phyloP scores from a whole-genome alignment of 2,329 filamentous ascomycete species.

The Aspergillus sp. region DNA sequence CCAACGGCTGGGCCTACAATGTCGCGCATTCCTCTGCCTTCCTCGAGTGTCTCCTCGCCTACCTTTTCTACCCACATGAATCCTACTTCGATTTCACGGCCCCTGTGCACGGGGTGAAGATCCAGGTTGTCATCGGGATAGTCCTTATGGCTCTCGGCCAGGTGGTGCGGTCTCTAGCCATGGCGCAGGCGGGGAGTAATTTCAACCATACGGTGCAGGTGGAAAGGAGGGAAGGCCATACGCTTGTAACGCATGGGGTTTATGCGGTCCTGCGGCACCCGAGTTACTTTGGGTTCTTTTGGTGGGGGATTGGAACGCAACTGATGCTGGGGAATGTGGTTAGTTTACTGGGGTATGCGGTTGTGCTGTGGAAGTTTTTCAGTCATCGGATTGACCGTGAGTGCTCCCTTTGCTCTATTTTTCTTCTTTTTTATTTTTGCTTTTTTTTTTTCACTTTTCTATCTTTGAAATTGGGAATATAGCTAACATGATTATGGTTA shows the following conservation, averaged over 20 bases:
- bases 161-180: slow-evolving; percentile 72
- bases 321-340: slow-evolving; percentile 80
- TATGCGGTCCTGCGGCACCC: slow-evolving; percentile 80
- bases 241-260: slow-evolving; percentile 78
- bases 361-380: slow-evolving; percentile 87
- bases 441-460: neutral
- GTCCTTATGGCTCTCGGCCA: slow-evolving; percentile 69
- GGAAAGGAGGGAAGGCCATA: slow-evolving; percentile 67
- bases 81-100: slow-evolving; percentile 49
- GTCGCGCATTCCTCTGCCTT: slow-evolving; percentile 76
- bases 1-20: slow-evolving; percentile 82
- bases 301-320: slow-evolving; percentile 96
- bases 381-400: slow-evolving; percentile 64
- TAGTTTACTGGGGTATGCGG: slow-evolving; percentile 71
- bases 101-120: slow-evolving; percentile 31
- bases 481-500: slow-evolving; percentile 26
- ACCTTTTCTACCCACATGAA: slow-evolving; percentile 24
- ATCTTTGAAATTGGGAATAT: neutral
- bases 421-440: too few relatives aligned
- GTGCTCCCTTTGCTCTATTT: slow-evolving; percentile 28
- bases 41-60: slow-evolving; percentile 62
- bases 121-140: slow-evolving; percentile 57
- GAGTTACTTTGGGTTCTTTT: slow-evolving; percentile 97
- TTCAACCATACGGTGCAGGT: slow-evolving; percentile 88
- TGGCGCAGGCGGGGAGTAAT: slow-evolving; percentile 83